Evolutionary conservation across 2,329 filamentous ascomycete genomes (phyloP), one percentile per base, ranked within the genome.

Genomic region (Neophaeococcomyces aloes): DNA sequence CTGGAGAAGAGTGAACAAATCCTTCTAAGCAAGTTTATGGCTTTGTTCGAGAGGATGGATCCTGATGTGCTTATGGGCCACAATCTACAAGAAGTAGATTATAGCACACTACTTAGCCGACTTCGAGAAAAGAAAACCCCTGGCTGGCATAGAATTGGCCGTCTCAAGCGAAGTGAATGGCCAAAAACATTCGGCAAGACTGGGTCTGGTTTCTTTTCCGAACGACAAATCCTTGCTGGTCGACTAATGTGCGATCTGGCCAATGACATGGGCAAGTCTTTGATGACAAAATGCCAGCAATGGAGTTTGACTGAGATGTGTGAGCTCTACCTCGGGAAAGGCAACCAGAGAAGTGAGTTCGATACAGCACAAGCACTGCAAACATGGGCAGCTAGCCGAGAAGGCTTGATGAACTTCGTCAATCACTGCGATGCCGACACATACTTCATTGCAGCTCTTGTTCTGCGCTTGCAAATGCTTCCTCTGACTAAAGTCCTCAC

Each of bases 291-390:
- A 66, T 98, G 91, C 62, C 89, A 95, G 63, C 94, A 88, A 2
- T 98, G 91, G 91, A 94, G 84, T 62, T 72, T 98, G 62, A 93
- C 89, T 2, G 91, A 98, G 63, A 98, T 98, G 88, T 94, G 87
- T 61, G 85, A 81, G 51, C 74, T 96, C 13, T 94, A 95, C 53
- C 79, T 98, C 19, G 77, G 78, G 45, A 81, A 81, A 58, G 71
- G 71, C 32, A 42, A 42, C 7, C 19, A 31, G 29, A 82, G 91
- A 32, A 78, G 81, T 44, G 91, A 98, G 29, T 67, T 98, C 25
- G 89, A 98, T 60, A 89, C 84, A 54, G 91, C 96, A 54, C 78
- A 71, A 41, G 87, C 86, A 3, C 68, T 98, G 45, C 88, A 84
- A 61, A 84, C 83, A 15, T 94, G 86, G 87, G 86, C 85, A 2